phyloP scores from a whole-genome alignment of 2,329 filamentous ascomycete genomes.

The Alternaria sp. region DNA sequence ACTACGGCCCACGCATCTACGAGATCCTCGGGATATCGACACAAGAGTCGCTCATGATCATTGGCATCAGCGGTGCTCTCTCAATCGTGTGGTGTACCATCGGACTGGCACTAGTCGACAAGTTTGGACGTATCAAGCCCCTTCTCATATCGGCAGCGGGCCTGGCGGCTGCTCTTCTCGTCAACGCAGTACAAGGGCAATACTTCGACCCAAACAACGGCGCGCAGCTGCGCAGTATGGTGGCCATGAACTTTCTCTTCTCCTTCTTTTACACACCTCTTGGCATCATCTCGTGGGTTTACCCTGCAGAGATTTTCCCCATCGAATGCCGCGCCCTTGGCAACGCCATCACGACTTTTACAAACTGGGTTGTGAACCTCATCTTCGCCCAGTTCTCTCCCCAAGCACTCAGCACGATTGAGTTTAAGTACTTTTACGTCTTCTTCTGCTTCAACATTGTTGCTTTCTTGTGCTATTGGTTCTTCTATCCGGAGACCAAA shows the following conservation, averaged over 20 bases:
- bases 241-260: constrained; percentile 58
- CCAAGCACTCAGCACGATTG: constrained; percentile 38
- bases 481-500: constrained; percentile 42
- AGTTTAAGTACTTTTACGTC: constrained; percentile 57
- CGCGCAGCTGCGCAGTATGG: constrained; percentile 52
- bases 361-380: constrained; percentile 56
- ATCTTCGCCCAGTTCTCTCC: constrained; percentile 60
- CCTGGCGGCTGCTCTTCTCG: constrained; percentile 38
- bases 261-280: constrained; percentile 54
- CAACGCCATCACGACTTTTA: constrained; percentile 53
- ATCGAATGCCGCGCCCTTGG: constrained; percentile 52
- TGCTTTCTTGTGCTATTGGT: constrained; percentile 30
- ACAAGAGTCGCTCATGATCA: constrained; percentile 57
- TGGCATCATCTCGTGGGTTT: constrained; percentile 57
- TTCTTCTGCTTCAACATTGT: constrained; percentile 55
- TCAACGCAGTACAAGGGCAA: constrained; percentile 51
- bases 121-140: constrained; percentile 56
- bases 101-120: constrained; percentile 55
- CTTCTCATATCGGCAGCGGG: constrained; percentile 55
- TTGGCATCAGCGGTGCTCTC: constrained; percentile 59
- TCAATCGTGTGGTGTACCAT: constrained; percentile 56
- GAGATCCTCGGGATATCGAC: constrained; percentile 53
- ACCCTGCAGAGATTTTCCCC: constrained; percentile 56
- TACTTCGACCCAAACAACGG: constrained; percentile 45
- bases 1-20: constrained; percentile 52